Conservation (phyloP, 1,139 yeast genomes). For the Scheffersomyces illinoinensis region DNA sequence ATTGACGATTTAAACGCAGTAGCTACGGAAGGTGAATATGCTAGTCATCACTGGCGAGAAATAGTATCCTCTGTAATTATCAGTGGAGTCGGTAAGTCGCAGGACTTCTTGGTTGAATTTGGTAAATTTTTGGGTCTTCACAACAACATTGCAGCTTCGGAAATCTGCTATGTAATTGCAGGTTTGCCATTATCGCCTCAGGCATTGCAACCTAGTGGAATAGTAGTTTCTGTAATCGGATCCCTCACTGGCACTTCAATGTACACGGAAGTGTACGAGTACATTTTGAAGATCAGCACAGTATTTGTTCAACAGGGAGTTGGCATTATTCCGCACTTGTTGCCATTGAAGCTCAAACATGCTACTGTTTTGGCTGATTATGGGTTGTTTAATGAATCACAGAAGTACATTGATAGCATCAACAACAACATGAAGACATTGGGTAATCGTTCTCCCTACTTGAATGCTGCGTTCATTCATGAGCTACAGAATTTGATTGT, state of each 20-base stretch:
- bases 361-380: conserved; percentile 66
- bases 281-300: conserved; percentile 34
- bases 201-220: conserved; percentile 20
- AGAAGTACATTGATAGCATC: conserved; percentile 57
- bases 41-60: conserved; percentile 52
- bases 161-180: conserved; percentile 49
- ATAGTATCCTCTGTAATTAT: conserved; percentile 46
- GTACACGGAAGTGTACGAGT: conserved; percentile 76
- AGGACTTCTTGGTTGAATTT: conserved; percentile 52
- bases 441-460: conserved; percentile 37
- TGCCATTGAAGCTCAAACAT: conserved; percentile 58
- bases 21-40: conserved; percentile 49
- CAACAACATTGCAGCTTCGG: conserved; percentile 41
- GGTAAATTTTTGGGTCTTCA: conserved; percentile 50
- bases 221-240: conserved; percentile 28
- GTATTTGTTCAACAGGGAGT: conserved; percentile 21
- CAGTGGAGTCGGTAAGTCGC: conserved; percentile 36
- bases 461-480: conserved; percentile 34
- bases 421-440: conserved; percentile 41
- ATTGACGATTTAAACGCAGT: conserved; percentile 49
- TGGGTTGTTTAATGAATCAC: conserved; percentile 59
- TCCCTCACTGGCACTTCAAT: conserved; percentile 30
- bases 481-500: conserved; percentile 44
- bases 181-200: conserved; percentile 43
- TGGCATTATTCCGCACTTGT: conserved; percentile 49